Evolutionary conservation across 805 yeast species (phyloP).

Genomic region (Candida pseudofarinosa): DNA sequence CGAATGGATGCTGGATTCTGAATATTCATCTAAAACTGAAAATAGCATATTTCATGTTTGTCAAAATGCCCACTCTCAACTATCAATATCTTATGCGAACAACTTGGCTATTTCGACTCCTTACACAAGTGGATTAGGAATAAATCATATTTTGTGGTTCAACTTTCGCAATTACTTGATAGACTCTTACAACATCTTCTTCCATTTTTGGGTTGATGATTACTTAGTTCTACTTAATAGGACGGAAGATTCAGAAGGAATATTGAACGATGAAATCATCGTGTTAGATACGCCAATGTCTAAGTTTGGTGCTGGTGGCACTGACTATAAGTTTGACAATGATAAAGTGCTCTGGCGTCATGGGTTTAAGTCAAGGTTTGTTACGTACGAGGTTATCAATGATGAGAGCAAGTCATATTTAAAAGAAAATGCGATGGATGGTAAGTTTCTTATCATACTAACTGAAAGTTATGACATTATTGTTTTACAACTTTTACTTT

Average conservation of each 20-base stretch:
- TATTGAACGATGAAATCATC: slow-evolving; percentile 31
- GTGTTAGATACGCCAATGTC: slow-evolving; percentile 28
- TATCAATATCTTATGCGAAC: slow-evolving; percentile 26
- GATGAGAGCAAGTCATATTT: slow-evolving; percentile 1
- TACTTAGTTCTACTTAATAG: slow-evolving; percentile 33
- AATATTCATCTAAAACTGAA: slow-evolving; percentile 10
- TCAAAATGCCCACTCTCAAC: slow-evolving; percentile 19
- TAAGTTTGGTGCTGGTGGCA: slow-evolving; percentile 31
- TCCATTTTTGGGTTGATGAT: slow-evolving; percentile 34
- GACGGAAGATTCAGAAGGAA: slow-evolving; percentile 13
- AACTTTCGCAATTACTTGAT: slow-evolving; percentile 29
- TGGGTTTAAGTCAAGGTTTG: slow-evolving; percentile 22
- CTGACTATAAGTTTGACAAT: slow-evolving; percentile 28
- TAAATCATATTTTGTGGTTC: slow-evolving; percentile 38
- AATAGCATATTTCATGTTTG: slow-evolving; percentile 21
- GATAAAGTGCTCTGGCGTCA: slow-evolving; percentile 39
- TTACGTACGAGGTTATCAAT: slow-evolving; percentile 14
- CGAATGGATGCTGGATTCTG: slow-evolving; percentile 13
- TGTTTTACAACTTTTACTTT: slow-evolving; percentile 19
- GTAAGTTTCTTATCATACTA: slow-evolving; percentile 19
- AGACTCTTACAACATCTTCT: slow-evolving; percentile 29
- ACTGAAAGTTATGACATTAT: slow-evolving; percentile 27
- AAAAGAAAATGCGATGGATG: neutral
- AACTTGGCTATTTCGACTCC: slow-evolving; percentile 29
- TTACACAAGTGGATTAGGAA: slow-evolving; percentile 13